Evolutionary conservation across 2,329 filamentous ascomycete species (phyloP), one percentile per base, ranked within the genome.

Genomic region (Elsinoe australis): DNA sequence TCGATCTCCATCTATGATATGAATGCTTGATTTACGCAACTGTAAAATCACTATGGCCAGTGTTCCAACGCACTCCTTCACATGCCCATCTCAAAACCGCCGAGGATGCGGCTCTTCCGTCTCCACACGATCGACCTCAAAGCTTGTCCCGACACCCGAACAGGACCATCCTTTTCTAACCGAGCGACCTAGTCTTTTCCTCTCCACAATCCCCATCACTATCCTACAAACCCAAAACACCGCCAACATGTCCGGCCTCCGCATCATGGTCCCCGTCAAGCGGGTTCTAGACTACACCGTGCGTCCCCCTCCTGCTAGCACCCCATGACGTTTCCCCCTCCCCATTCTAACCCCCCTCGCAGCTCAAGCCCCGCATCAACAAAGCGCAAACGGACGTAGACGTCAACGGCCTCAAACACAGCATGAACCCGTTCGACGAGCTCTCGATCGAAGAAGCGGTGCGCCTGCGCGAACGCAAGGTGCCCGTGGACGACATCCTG

Each of bases 351-450:
- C 31, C 15, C 19, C n/a, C n/a, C 19, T 5, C 22, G 47, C 56
- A 83, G 80, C 72, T 83, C 71, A 83, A 83, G 69, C 80, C 80
- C 47, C 78, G 80, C 56, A 79, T 83, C 63, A 83, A 83, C 71
- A 80, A 80, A 58, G 65, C 80, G 55, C 75, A 80, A 69, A 95
- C 90, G 53, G 90, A 81, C 63, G 84, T 98, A 69, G 90, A 95
- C 71, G 95, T 86, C 49, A 76, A 83, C 55, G 86, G 86, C 58
- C 88, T 96, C 62, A 96, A 96, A 71, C 90, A 96, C 77, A 89
- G 83, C 65, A 90, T 98, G 80, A 98, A 96, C 76, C 92, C 92
- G 15, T 98, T 98, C 71, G 92, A 98, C 74, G 92, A 98, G 69
- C 85, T 98, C 62, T 94, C 88, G 34, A 82, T 98, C 67, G 92